phyloP scores from a whole-genome alignment of 371 early-diverging fungal species.

The Zychaea mexicana region DNA sequence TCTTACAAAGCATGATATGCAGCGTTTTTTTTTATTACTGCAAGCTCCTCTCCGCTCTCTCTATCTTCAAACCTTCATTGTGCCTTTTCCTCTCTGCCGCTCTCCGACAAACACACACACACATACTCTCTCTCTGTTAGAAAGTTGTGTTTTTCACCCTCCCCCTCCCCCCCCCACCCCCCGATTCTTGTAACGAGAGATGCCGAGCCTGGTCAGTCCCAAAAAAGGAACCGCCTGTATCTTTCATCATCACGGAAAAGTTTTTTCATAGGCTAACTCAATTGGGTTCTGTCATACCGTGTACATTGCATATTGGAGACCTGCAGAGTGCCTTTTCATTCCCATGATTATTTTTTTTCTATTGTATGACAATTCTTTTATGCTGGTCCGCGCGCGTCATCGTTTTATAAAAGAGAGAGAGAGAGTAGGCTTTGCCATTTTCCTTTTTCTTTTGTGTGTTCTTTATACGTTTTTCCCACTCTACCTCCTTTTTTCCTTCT shows the following conservation, averaged over 20 bases:
- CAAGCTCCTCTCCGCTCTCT: too few relatives aligned
- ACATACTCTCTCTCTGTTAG: too few relatives aligned
- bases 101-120: too few relatives aligned
- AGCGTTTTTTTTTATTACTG: too few relatives aligned
- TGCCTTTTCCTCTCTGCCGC: too few relatives aligned
- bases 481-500: not conserved
- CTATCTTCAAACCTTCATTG: too few relatives aligned
- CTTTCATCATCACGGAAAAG: constrained; percentile 5
- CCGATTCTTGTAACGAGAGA: constrained; percentile 1
- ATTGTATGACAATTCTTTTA: constrained; percentile 7
- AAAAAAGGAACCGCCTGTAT: constrained; percentile 3
- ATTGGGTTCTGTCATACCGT: constrained; percentile 10
- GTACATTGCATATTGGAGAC: constrained; percentile 2
- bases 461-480: not conserved
- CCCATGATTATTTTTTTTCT: constrained; percentile 7
- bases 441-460: not conserved
- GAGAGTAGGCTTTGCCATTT: too few relatives aligned
- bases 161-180: not conserved
- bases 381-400: constrained; percentile 10
- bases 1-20: too few relatives aligned
- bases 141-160: not conserved
- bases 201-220: constrained; percentile 1
- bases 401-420: constrained; percentile 5
- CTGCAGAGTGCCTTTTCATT: constrained; percentile 1
- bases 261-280: not conserved